Conservation (phyloP, 2,329 filamentous ascomycete species). For the Scedosporium dehoogii region DNA sequence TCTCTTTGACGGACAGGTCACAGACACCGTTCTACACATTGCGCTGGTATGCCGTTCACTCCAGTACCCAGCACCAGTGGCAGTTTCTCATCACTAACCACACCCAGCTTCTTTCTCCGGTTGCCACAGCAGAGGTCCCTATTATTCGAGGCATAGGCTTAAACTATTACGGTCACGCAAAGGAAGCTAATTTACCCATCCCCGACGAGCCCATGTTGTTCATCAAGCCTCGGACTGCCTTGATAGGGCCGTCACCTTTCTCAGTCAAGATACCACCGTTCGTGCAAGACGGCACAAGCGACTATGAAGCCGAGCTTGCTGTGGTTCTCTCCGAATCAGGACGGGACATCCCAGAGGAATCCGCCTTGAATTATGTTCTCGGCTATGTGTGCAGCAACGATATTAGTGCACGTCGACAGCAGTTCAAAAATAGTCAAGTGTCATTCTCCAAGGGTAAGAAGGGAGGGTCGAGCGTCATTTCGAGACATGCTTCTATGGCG, state of each 20-base stretch:
- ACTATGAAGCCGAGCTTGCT: slow-evolving; percentile 75
- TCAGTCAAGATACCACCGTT: slow-evolving; percentile 10
- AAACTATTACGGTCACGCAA: too few species aligned
- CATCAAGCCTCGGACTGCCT: slow-evolving; percentile 36
- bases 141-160: too few species aligned
- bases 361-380: slow-evolving; percentile 60
- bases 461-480: too few species aligned
- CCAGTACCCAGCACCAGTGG: too few species aligned
- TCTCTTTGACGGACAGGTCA: too few species aligned
- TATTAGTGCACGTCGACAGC: slow-evolving; percentile 69
- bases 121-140: too few species aligned
- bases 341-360: slow-evolving; percentile 51
- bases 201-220: slow-evolving; percentile 13
- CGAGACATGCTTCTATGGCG: too few species aligned
- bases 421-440: slow-evolving; percentile 62
- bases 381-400: slow-evolving; percentile 71
- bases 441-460: slow-evolving; percentile 51
- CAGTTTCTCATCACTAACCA: too few species aligned
- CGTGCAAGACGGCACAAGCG: slow-evolving; percentile 18
- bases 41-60: too few species aligned
- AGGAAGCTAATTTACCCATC: too few species aligned
- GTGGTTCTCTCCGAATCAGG: slow-evolving; percentile 61
- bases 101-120: too few species aligned
- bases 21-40: too few species aligned
- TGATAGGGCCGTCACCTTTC: slow-evolving; percentile 29